Evolutionary conservation across 257 asterid genomes (phyloP).

Genomic region (Eustoma russellianum): DNA sequence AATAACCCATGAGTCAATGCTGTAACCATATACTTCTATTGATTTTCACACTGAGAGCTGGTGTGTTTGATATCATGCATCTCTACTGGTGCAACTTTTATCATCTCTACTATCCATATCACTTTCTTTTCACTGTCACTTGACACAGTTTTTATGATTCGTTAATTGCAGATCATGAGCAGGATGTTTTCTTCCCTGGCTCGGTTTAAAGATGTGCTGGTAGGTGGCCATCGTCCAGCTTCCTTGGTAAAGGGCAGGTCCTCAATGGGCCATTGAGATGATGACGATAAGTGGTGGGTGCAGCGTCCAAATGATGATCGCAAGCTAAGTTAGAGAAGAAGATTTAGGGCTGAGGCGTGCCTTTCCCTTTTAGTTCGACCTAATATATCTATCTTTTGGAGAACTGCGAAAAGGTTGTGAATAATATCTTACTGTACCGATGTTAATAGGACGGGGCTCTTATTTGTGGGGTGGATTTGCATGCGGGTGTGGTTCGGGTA

Average conservation of each 20-base stretch:
- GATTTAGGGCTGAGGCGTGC: not conserved
- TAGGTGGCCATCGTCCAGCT: slow-evolving; percentile 46
- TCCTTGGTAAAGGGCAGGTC: slow-evolving; percentile 36
- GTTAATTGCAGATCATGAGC: slow-evolving; percentile 34
- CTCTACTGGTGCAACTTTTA: not conserved
- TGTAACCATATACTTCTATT: not conserved
- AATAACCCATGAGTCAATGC: too few relatives aligned
- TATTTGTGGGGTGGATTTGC: not conserved
- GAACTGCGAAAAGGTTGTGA: slow-evolving; percentile 1
- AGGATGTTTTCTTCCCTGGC: slow-evolving; percentile 42
- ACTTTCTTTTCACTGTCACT: not conserved
- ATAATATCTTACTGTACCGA: slow-evolving; percentile 7
- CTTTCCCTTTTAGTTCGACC: not conserved
- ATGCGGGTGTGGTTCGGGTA: too few relatives aligned
- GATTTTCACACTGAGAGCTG: not conserved
- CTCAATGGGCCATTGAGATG: slow-evolving; percentile 30
- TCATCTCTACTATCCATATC: not conserved
- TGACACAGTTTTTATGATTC: not conserved
- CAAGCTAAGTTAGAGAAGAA: not conserved
- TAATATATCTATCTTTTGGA: slow-evolving; percentile 3
- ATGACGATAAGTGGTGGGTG: not conserved
- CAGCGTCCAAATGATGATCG: not conserved
- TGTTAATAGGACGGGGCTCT: slow-evolving; percentile 3
- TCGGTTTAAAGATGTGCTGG: slow-evolving; percentile 48
- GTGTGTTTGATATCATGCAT: not conserved